Percentiles rank a stretch among this genome's conserved stretches.
phyloP scores from a whole-genome alignment of 176 grass and related monocot genomes.

The Bothriochloa decipiens region DNA sequence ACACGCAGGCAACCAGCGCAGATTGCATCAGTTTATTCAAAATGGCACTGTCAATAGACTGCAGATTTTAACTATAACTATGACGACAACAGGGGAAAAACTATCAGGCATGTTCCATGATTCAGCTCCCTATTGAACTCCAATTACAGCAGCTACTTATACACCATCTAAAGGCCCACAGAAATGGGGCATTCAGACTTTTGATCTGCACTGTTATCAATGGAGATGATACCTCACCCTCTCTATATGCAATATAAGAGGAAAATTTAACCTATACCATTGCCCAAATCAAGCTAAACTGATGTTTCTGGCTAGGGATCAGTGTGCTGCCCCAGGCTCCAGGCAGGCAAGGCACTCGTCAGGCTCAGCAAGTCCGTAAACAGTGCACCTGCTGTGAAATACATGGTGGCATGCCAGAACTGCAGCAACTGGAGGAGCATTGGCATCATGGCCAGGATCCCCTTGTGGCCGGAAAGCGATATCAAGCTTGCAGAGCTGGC shows the following conservation, averaged over 20 bases:
- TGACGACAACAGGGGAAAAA: neutral
- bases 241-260: conserved; percentile 42
- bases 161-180: conserved; percentile 20
- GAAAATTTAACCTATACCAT: neutral
- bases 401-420: conserved; percentile 60
- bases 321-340: conserved; percentile 5
- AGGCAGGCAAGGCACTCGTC: conserved; percentile 48
- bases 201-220: neutral
- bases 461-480: conserved; percentile 48
- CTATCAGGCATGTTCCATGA: neutral
- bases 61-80: neutral
- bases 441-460: conserved; percentile 7
- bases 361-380: conserved; percentile 54
- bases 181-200: conserved; percentile 14
- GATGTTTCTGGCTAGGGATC: conserved; percentile 8
- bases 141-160: conserved; percentile 36
- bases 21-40: neutral
- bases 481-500: conserved; percentile 69
- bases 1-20: neutral
- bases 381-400: conserved; percentile 57
- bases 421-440: conserved; percentile 49
- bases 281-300: conserved; percentile 25
- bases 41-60: neutral
- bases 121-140: conserved; percentile 17
- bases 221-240: conserved; percentile 22